These are phyloP conservation scores for Suhomyces pyralidae DNA, from an alignment of 805 yeast genomes.

Conservation along the genomic window DNA sequence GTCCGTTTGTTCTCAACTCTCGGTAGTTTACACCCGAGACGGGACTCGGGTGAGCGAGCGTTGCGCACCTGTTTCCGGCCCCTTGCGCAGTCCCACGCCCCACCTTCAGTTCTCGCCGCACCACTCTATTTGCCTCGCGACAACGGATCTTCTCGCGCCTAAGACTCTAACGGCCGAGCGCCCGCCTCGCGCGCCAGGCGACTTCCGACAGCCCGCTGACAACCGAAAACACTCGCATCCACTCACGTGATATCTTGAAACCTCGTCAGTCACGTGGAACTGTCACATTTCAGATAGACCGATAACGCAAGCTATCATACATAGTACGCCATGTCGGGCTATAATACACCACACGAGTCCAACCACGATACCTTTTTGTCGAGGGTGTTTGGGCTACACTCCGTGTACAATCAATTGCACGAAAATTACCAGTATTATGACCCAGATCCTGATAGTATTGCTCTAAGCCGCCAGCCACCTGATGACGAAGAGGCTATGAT, in stretches of 20 bases:
- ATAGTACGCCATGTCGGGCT: conserved; percentile 2
- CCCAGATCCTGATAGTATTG: conserved; percentile 21
- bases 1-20: background rate
- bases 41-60: background rate
- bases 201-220: background rate
- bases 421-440: conserved; percentile 41
- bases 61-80: background rate
- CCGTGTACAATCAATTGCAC: conserved; percentile 39
- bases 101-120: background rate
- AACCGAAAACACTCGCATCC: too few relatives aligned
- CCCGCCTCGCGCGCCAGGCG: background rate
- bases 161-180: background rate
- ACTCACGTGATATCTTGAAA: background rate
- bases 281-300: background rate
- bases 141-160: background rate
- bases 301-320: background rate
- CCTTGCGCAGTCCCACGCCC: background rate
- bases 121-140: background rate
- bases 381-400: conserved; percentile 57
- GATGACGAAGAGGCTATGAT: conserved; percentile 5
- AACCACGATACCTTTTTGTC: conserved; percentile 54
- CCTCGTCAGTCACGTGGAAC: background rate
- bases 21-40: background rate
- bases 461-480: background rate
- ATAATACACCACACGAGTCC: conserved; percentile 1